phyloP scores from a whole-genome alignment of 140 eudicot genomes.

The Ambrosia hybrid region DNA sequence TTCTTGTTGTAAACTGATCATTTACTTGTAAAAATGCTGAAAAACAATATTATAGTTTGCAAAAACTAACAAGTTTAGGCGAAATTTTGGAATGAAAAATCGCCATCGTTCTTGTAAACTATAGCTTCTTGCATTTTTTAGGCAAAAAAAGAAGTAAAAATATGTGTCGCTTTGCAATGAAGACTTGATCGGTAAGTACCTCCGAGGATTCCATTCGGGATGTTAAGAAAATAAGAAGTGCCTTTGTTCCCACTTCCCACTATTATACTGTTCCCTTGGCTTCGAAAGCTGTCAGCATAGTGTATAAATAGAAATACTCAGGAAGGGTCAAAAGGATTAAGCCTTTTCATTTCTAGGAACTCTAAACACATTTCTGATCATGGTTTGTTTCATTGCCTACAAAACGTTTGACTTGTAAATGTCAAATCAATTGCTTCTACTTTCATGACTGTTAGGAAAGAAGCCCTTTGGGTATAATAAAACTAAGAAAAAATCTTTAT shows the following conservation, averaged over 20 bases:
- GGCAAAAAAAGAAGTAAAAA: not conserved
- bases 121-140: not conserved
- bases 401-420: conserved; percentile 9
- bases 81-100: not conserved
- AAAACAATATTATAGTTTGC: not conserved
- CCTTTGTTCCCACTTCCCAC: conserved; percentile 21
- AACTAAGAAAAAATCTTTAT: not conserved
- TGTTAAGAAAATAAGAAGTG: conserved; percentile 16
- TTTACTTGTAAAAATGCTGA: conserved; percentile 12
- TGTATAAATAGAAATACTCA: not conserved
- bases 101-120: not conserved
- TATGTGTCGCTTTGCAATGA: not conserved
- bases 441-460: not conserved
- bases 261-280: conserved; percentile 5
- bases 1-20: not conserved
- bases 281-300: conserved; percentile 18
- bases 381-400: conserved; percentile 8
- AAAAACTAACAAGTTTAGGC: not conserved
- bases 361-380: not conserved
- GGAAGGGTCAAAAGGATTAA: not conserved
- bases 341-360: not conserved
- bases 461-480: not conserved
- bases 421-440: not conserved
- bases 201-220: conserved; percentile 32
- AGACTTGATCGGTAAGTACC: conserved; percentile 32